Conservation (phyloP, 768 basidiomycete genomes). For the Phaeotremella skinneri region DNA sequence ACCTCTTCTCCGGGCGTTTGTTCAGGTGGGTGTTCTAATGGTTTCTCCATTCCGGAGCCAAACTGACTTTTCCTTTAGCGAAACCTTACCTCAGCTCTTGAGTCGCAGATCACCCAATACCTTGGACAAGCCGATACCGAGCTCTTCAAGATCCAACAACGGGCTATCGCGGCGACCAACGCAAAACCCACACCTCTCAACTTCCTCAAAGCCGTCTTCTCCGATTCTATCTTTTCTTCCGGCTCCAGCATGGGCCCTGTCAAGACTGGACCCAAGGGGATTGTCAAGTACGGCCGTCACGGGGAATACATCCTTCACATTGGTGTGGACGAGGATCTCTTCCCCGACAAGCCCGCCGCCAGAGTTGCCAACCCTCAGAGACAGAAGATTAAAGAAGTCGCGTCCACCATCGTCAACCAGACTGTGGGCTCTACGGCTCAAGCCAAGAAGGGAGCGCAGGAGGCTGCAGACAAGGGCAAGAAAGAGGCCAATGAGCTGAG, state of each 20-base stretch:
- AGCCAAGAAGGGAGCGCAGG: constrained; percentile 41
- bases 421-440: constrained; percentile 42
- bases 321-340: constrained; percentile 52
- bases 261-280: constrained; percentile 46
- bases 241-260: constrained; percentile 23
- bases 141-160: constrained; percentile 75
- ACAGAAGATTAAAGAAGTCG: constrained; percentile 44
- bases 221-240: constrained; percentile 48
- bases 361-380: constrained; percentile 43
- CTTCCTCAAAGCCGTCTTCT: constrained; percentile 50
- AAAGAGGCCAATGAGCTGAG: constrained; percentile 44
- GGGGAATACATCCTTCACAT: constrained; percentile 54
- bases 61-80: constrained; percentile 19
- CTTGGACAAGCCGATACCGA: constrained; percentile 52
- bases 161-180: constrained; percentile 88
- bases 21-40: constrained; percentile 37
- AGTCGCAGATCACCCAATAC: constrained; percentile 49
- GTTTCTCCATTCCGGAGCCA: not conserved
- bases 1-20: constrained; percentile 46
- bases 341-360: constrained; percentile 49
- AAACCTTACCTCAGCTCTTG: constrained; percentile 48
- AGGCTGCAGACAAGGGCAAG: constrained; percentile 43
- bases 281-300: constrained; percentile 53
- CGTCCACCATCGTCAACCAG: constrained; percentile 26
- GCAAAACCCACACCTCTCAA: constrained; percentile 52